These are phyloP conservation scores for Actinomortierella wolfii DNA, from an alignment of 371 early-diverging fungal species.

Conservation along the genomic window DNA sequence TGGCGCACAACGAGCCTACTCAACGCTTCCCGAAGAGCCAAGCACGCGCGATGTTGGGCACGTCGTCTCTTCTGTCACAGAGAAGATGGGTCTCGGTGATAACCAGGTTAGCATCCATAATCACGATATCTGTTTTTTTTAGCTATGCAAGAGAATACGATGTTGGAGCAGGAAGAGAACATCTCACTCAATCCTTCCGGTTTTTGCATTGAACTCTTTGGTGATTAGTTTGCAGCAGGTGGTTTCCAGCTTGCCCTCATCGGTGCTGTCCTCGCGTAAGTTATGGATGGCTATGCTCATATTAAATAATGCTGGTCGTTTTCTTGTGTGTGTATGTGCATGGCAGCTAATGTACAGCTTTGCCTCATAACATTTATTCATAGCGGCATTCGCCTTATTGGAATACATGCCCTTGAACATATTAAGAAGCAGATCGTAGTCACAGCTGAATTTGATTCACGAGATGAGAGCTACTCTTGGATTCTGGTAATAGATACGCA, in stretches of 20 bases:
- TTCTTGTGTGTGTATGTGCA: background rate
- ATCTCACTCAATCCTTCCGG: too few species aligned
- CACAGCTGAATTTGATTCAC: slow-evolving; percentile 62
- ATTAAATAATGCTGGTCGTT: background rate
- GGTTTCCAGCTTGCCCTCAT: slow-evolving; percentile 48
- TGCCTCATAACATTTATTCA: slow-evolving; percentile 19
- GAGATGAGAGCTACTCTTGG: slow-evolving; percentile 67
- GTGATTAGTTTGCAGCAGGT: slow-evolving; percentile 57
- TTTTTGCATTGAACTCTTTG: background rate
- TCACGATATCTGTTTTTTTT: too few species aligned
- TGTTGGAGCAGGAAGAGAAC: too few species aligned
- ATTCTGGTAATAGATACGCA: slow-evolving; percentile 15
- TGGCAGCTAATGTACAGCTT: too few species aligned
- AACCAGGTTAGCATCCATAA: slow-evolving; percentile 39
- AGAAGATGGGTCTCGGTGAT: slow-evolving; percentile 60
- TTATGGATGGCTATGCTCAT: background rate
- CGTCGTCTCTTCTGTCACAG: slow-evolving; percentile 50
- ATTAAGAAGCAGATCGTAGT: slow-evolving; percentile 60
- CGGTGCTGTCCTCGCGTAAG: slow-evolving; percentile 38
- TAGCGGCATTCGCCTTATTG: slow-evolving; percentile 54
- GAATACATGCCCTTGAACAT: slow-evolving; percentile 53
- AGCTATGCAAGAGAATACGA: too few species aligned
- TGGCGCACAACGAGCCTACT: slow-evolving; percentile 18
- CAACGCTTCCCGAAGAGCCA: slow-evolving; percentile 35
- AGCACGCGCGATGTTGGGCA: slow-evolving; percentile 49